Base-by-base conservation (phyloP, 805 yeast genomes). In the Yarrowia sp. region DNA sequence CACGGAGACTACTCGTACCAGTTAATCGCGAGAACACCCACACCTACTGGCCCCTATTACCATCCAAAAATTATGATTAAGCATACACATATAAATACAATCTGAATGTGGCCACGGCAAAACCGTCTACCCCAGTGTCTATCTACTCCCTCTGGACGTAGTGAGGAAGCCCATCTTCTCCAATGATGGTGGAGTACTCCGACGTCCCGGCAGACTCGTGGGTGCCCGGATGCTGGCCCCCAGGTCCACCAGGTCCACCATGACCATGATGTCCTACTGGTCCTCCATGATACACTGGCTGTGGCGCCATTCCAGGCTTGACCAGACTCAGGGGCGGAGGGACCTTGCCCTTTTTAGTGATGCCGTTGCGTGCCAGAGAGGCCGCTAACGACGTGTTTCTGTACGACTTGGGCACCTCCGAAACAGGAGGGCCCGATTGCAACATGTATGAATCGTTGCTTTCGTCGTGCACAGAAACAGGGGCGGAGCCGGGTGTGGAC, bases 61-160 rank as follows among this genome's bases (percentile, higher is more conserved):
- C n/a, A 48, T 32, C 38, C 54, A 48, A 46, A 22, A 26, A 51
- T 51, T 51, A 51, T 51, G 56, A 49, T 49, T 33, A 32, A 49
- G 56, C 56, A 49, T 51, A 51, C 58, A 51, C 58, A 40, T 51
- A 51, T 51, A 51, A 51, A 51, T 51, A 51, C 58, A 51, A 33
- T 33, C 41, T 51, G 58, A 49, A 51, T 51, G 41, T 22, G 19
- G 19, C 21, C 40, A 12, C 26, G 26, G 7, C 21, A 21, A 44
- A 12, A 19, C 36, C 52, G 1, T 8, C 11, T 48, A 24, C 33
- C 4, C 10, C 43, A 4, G 1, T 5, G 2, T 5, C 26, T 21
- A 11, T 24, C 24, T 48, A 51, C 58, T 51, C 58, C 58, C 58
- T 51, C 41, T 51, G 58, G 7, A 51, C 58, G 22, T 51, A 51